These are phyloP conservation scores for Fusarium hainanense DNA, from an alignment of 2,329 filamentous ascomycete species.

Conservation along the genomic window DNA sequence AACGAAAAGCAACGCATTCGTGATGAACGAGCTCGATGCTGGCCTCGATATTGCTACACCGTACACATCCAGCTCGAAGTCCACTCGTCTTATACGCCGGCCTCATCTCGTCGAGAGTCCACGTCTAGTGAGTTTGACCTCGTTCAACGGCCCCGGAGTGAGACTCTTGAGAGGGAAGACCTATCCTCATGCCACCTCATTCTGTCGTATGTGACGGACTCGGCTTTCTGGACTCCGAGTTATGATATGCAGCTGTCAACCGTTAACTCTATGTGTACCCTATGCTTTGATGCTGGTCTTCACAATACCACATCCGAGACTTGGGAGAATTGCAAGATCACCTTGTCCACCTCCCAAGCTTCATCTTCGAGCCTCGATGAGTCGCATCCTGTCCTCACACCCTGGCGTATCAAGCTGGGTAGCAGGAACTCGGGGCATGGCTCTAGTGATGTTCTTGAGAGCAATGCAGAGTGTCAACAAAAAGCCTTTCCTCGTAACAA, in stretches of 20 bases:
- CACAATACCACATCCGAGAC: conserved; percentile 72
- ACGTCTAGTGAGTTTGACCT: conserved; percentile 65
- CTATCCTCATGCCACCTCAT: conserved; percentile 57
- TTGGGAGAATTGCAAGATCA: conserved; percentile 70
- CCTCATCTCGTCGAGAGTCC: conserved; percentile 62
- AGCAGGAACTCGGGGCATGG: conserved; percentile 37
- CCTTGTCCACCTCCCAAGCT: conserved; percentile 72
- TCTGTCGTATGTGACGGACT: conserved; percentile 68
- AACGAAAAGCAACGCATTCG: conserved; percentile 59
- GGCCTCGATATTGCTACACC: conserved; percentile 62
- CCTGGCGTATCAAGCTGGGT: conserved; percentile 67
- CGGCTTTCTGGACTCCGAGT: conserved; percentile 68
- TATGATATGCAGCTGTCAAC: conserved; percentile 73
- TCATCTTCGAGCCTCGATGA: conserved; percentile 67
- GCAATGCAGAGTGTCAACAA: conserved; percentile 53
- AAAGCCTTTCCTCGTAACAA: conserved; percentile 46
- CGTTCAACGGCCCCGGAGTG: conserved; percentile 53
- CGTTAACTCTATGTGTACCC: conserved; percentile 60
- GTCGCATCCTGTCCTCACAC: conserved; percentile 62
- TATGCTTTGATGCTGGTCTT: conserved; percentile 72
- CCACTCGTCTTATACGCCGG: conserved; percentile 52
- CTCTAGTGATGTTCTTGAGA: conserved; percentile 51
- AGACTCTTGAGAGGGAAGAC: conserved; percentile 34
- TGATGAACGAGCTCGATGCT: conserved; percentile 58
- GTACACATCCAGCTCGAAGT: conserved; percentile 64